Conservation (phyloP, 2,329 filamentous ascomycete species). For the Botrytis fragariae region DNA sequence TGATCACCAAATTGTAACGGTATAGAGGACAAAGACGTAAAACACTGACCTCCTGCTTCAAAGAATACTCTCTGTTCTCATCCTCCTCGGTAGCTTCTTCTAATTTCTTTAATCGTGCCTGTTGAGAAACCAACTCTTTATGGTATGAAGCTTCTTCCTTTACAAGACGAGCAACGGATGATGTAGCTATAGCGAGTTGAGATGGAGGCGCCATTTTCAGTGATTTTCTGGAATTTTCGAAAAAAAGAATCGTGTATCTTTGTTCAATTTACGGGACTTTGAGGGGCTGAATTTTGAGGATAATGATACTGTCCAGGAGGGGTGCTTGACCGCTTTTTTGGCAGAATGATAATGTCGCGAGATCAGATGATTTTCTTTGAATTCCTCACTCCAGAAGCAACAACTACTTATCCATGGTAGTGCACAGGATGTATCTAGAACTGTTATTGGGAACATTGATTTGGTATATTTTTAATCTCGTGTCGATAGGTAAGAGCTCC, state of each 20-base stretch:
- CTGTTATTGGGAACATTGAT: not conserved
- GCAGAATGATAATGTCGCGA: not conserved
- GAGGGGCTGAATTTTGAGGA: not conserved
- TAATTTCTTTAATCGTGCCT: conserved; percentile 63
- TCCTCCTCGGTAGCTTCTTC: conserved; percentile 54
- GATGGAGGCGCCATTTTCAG: conserved; percentile 71
- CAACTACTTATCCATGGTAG: not conserved
- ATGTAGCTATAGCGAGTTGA: conserved; percentile 74
- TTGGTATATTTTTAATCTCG: not conserved
- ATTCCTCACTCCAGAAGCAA: not conserved
- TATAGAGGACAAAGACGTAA: not conserved
- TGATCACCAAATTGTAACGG: not conserved
- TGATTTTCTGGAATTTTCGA: not conserved
- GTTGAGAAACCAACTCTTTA: conserved; percentile 76
- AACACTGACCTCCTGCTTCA: conserved; percentile 79
- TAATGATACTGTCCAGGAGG: conserved; percentile 1
- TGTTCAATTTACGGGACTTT: not conserved
- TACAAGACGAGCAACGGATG: conserved; percentile 76
- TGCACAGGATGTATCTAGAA: not conserved
- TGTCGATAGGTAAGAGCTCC: not conserved
- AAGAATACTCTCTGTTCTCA: conserved; percentile 71
- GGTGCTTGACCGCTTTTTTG: conserved; percentile 8
- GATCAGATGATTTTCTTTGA: not conserved
- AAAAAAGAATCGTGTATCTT: not conserved
- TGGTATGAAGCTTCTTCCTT: conserved; percentile 92